Percentiles rank a stretch among this genome's conserved stretches.
These are phyloP conservation scores for Podila clonocystis DNA, from an alignment of 192 early-diverging fungal genomes.

Conservation along the genomic window DNA sequence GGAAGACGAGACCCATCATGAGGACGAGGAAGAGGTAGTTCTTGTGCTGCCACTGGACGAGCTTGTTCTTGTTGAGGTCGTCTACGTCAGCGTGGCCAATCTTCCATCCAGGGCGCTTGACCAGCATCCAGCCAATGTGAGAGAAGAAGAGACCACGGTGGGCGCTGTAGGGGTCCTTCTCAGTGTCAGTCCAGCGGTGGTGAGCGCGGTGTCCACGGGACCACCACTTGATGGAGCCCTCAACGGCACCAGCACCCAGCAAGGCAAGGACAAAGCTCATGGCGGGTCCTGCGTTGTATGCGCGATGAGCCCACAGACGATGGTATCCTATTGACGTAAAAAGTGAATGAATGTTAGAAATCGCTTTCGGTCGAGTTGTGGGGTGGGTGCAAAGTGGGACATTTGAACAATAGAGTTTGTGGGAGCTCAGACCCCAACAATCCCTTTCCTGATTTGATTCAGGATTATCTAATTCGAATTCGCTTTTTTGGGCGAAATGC, in stretches of 20 bases:
- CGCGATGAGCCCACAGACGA: constrained; percentile 83
- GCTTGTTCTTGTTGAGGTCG: constrained; percentile 78
- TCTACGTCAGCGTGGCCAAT: constrained; percentile 85
- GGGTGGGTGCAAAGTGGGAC: no score
- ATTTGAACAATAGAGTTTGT: no score
- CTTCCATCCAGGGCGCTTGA: constrained; percentile 76
- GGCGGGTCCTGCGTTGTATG: constrained; percentile 72
- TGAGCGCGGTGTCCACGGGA: constrained; percentile 86
- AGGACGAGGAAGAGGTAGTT: constrained; percentile 78
- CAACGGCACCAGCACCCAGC: constrained; percentile 76
- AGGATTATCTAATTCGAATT: neutral
- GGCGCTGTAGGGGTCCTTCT: constrained; percentile 85
- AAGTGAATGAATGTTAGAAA: neutral
- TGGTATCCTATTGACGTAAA: constrained; percentile 71
- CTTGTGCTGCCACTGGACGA: constrained; percentile 82
- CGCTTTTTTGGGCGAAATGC: neutral
- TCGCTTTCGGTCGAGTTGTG: no score
- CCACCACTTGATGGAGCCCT: constrained; percentile 92
- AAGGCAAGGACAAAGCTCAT: constrained; percentile 72
- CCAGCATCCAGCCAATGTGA: constrained; percentile 89
- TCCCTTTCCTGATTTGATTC: no score
- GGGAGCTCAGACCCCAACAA: no score
- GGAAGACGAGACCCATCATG: constrained; percentile 80
- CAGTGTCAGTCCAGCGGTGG: constrained; percentile 89
- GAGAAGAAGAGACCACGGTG: constrained; percentile 83